Evolutionary conservation across 2,329 filamentous ascomycete species (phyloP).

Genomic region (Pseudogymnoascus verrucosus): DNA sequence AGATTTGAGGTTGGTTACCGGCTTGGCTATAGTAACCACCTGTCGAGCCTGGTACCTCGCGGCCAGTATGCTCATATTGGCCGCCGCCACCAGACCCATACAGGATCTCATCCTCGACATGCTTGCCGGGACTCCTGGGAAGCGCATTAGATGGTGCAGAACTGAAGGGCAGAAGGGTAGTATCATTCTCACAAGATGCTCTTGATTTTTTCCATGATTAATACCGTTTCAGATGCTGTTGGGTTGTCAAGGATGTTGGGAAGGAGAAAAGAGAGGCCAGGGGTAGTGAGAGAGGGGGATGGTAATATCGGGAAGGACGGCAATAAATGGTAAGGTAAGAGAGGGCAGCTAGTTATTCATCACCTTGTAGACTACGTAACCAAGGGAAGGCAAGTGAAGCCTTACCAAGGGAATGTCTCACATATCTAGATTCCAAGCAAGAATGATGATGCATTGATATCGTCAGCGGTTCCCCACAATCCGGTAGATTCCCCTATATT

Average conservation of each 20-base stretch:
- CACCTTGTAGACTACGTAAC: constrained; percentile 3
- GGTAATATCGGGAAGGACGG: neutral
- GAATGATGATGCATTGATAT: constrained; percentile 7
- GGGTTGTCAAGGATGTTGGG: constrained; percentile 5
- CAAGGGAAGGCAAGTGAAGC: neutral
- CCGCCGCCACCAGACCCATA: constrained; percentile 17
- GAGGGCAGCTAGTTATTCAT: constrained; percentile 5
- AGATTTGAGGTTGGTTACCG: neutral
- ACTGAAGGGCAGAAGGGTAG: no score
- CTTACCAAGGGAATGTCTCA: constrained; percentile 6
- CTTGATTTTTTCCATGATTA: constrained; percentile 28
- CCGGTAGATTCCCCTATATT: constrained; percentile 2
- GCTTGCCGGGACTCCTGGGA: constrained; percentile 18
- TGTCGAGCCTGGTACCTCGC: neutral
- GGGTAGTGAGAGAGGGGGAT: neutral
- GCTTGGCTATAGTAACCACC: neutral
- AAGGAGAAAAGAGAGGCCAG: neutral
- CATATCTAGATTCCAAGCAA: neutral
- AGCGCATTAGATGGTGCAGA: neutral
- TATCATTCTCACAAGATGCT: constrained; percentile 23
- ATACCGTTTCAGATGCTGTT: constrained; percentile 1
- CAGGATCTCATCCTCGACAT: constrained; percentile 22
- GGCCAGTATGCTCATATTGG: constrained; percentile 11
- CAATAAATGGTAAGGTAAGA: constrained; percentile 7
- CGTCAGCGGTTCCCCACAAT: neutral